These are phyloP conservation scores for Saccharomycodes ludwigii DNA, from an alignment of 805 yeast species.

Conservation along the genomic window DNA sequence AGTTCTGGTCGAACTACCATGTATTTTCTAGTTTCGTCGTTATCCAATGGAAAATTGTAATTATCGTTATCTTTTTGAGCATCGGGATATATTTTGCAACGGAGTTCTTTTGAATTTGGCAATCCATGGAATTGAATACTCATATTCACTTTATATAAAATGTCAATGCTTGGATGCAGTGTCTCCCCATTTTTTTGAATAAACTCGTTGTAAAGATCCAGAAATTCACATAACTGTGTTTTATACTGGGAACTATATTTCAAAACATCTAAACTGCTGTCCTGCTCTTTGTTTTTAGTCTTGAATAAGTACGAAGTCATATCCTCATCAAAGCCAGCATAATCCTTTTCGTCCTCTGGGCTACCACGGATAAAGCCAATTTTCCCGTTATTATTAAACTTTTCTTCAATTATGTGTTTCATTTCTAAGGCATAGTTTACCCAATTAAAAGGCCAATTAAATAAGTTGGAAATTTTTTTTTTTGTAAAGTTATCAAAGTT, in stretches of 20 bases:
- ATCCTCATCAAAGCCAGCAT: constrained; percentile 2
- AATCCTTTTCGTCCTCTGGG: constrained; percentile 5
- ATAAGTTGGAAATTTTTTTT: constrained; percentile 34
- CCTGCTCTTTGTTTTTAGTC: constrained; percentile 6
- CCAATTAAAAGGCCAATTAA: constrained; percentile 59
- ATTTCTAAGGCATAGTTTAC: constrained; percentile 49
- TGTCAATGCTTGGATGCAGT: background rate
- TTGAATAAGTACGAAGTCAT: constrained; percentile 15
- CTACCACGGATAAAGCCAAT: constrained; percentile 7
- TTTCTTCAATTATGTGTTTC: constrained; percentile 23
- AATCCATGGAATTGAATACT: background rate
- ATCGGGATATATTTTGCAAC: background rate
- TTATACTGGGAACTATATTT: background rate
- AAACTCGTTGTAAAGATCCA: background rate
- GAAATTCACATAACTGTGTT: background rate
- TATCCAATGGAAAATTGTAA: no score
- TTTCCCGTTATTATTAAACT: constrained; percentile 22
- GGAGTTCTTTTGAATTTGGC: background rate
- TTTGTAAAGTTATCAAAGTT: constrained; percentile 55
- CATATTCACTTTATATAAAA: background rate
- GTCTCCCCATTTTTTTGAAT: no score
- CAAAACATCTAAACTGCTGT: background rate
- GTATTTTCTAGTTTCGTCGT: no score
- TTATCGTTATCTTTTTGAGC: no score
- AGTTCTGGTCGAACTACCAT: background rate